phyloP scores from a whole-genome alignment of 2,329 filamentous ascomycete genomes.

The Leptoxyphium fumago region DNA sequence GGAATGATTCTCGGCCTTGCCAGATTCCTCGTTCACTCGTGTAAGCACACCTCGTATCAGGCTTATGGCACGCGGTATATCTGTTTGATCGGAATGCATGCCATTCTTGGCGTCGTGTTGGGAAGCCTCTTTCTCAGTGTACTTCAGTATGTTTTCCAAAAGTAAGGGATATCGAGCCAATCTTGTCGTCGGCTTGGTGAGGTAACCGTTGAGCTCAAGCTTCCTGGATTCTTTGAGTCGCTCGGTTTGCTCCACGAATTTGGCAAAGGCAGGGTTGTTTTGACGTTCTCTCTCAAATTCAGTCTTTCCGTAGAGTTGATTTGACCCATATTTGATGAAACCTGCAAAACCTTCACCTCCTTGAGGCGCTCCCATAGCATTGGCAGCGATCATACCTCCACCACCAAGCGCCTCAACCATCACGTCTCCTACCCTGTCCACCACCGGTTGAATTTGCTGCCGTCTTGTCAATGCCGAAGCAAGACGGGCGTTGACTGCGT shows the following conservation, averaged over 20 bases:
- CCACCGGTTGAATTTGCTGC: conserved; percentile 81
- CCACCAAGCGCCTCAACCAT: conserved; percentile 65
- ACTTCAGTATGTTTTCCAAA: conserved; percentile 80
- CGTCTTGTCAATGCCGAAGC: conserved; percentile 77
- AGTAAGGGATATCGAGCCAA: conserved; percentile 86
- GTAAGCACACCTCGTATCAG: conserved; percentile 78
- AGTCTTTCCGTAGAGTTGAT: conserved; percentile 91
- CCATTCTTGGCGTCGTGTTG: conserved; percentile 52
- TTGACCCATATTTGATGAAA: conserved; percentile 91
- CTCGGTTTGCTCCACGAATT: conserved; percentile 94
- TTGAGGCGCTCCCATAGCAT: neutral
- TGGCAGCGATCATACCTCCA: neutral
- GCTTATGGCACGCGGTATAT: conserved; percentile 77
- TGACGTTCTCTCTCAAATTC: conserved; percentile 95
- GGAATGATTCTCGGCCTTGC: conserved; percentile 94
- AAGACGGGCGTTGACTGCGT: conserved; percentile 77
- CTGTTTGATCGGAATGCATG: conserved; percentile 57
- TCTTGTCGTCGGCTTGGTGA: conserved; percentile 94
- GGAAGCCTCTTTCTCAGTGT: conserved; percentile 36
- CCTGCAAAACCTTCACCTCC: conserved; percentile 65
- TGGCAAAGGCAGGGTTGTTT: conserved; percentile 67
- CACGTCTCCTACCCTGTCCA: conserved; percentile 81
- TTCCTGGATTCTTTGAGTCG: conserved; percentile 92
- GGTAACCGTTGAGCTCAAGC: conserved; percentile 88
- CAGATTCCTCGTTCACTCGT: conserved; percentile 85